Base-by-base conservation (phyloP, 345 rosid species). In the Mallotus nudiflorus region DNA sequence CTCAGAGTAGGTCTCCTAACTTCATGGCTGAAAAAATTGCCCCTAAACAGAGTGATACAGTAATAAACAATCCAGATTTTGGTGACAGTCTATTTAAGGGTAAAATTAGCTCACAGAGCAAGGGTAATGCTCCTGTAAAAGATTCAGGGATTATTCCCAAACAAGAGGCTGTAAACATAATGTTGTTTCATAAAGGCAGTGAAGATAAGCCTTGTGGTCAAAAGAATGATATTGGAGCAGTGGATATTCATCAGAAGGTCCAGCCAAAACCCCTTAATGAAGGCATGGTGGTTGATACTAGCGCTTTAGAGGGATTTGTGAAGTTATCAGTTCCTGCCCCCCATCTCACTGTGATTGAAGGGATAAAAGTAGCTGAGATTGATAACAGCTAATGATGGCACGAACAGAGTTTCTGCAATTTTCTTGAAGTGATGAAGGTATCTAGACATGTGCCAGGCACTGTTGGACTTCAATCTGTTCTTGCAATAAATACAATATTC, bases 1-100 rank as follows among this genome's bases (percentile, higher is more conserved):
- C 68, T 64, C 82, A 77, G 67, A 84, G 54, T 67, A 87, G 75
- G 44, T 77, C 82, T 70, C 82, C 85, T 52, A 68, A 60, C 46
- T 70, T 66, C 73, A 82, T 71, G 74, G 76, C 54, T 54, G 76
- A 60, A 35, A 61, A 71, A 52, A 70, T 64, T 69, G 77, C 52
- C 22, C 51, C 57, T 6, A 59, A 69, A 29, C 65, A 72, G 37
- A 49, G 66, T 53, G 63, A 56, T 44, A 35, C 11, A 16, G 65
- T 37, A 22, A 64, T 18, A 50, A 46, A 65, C 28, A 16, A 58
- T 68, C 61, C 67, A 20, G 55, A 56, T 44, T 22, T 46, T 40
- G 42, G 70, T 60, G 46, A 40, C 22, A 67, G 44, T 28, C 71
- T 57, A 25, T 18, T 19, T 15, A 66, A 66, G 31, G 58, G 54